These are phyloP conservation scores for Yamadazyma kitorensis DNA, from an alignment of 805 yeast species.

Conservation along the genomic window DNA sequence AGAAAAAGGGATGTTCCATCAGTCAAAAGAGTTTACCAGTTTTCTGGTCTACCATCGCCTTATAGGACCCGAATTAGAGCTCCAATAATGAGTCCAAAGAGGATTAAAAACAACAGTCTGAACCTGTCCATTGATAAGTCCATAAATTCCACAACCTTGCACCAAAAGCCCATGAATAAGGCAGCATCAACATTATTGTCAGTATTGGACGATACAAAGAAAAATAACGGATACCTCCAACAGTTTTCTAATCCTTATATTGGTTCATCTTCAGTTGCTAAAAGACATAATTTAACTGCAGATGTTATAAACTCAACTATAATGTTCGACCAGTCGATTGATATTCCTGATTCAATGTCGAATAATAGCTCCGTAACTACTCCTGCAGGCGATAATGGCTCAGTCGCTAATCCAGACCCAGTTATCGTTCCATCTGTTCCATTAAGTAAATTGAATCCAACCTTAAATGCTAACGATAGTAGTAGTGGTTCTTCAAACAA, in stretches of 20 bases:
- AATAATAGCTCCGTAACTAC: slow-evolving; percentile 12
- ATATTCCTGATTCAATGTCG: slow-evolving; percentile 10
- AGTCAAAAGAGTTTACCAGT: slow-evolving; percentile 42
- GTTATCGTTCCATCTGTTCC: too few relatives aligned
- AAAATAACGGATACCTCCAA: slow-evolving; percentile 20
- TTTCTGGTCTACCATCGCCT: slow-evolving; percentile 45
- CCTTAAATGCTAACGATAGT: too few relatives aligned
- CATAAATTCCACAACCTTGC: background rate
- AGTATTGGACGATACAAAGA: slow-evolving; percentile 28
- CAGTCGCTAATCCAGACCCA: slow-evolving; percentile 4
- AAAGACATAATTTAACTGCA: slow-evolving; percentile 22
- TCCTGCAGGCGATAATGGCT: slow-evolving; percentile 10
- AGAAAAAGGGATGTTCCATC: slow-evolving; percentile 23
- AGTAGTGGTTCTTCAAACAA: too few relatives aligned
- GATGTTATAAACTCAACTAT: slow-evolving; percentile 37
- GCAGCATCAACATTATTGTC: slow-evolving; percentile 39
- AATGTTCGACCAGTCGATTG: slow-evolving; percentile 23
- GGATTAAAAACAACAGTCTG: slow-evolving; percentile 2
- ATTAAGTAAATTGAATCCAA: too few relatives aligned
- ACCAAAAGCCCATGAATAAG: slow-evolving; percentile 14
- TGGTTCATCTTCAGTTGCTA: slow-evolving; percentile 9
- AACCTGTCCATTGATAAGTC: slow-evolving; percentile 4
- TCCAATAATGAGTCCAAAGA: slow-evolving; percentile 15
- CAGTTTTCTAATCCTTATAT: slow-evolving; percentile 27
- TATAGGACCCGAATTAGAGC: slow-evolving; percentile 39